Base-by-base conservation (phyloP, 257 asterid genomes). In the Gentiana dahurica region DNA sequence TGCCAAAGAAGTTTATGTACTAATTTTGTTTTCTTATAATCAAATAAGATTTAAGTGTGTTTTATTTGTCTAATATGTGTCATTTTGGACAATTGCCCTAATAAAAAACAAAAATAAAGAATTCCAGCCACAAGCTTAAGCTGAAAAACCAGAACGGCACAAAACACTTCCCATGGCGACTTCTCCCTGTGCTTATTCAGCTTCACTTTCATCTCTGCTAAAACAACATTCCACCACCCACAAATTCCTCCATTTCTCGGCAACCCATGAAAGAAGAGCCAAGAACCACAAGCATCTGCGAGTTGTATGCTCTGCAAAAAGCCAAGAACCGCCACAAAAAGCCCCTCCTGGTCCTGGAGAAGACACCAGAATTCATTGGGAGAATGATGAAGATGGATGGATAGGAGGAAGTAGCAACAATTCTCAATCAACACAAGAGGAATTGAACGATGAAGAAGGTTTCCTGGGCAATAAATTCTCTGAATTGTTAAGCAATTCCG, bases 281-380 rank as follows among this genome's bases (percentile, higher is more conserved):
- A 58, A 57, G 36, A 36, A 15, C 44, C 57, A 15, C 1, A 45
- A 61, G 13, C 61, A 59, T 11, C 54, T 63, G 32, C 64, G 38
- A 2, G 72, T 72, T 7, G 46, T 7, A 48, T 54, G 37, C 47
- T 85, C 92, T 8, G 68, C 65, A 43, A 79, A 78, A 59, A 83
- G 79, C 34, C 60, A 90, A 3, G 53, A 63, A 49, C 54, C 61
- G 15, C 61, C 61, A 36, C 75, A 73, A 63, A 76, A 60, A 47
- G 84, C 85, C 10, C 80, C 93, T 36, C 24, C 24, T 24, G 24
- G 24, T 24, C 95, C 90, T 0, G 94, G 88, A 33, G 85, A 80
- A 35, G 95, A 90, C 56, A 86, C 97, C 4, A 71, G 97, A 71
- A 86, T 90, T 65, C 96, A 84, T 36, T 86, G 96, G 96, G 94